Base-by-base conservation (phyloP, 108 stramenopile genomes). In the Skeletonema grethae region DNA sequence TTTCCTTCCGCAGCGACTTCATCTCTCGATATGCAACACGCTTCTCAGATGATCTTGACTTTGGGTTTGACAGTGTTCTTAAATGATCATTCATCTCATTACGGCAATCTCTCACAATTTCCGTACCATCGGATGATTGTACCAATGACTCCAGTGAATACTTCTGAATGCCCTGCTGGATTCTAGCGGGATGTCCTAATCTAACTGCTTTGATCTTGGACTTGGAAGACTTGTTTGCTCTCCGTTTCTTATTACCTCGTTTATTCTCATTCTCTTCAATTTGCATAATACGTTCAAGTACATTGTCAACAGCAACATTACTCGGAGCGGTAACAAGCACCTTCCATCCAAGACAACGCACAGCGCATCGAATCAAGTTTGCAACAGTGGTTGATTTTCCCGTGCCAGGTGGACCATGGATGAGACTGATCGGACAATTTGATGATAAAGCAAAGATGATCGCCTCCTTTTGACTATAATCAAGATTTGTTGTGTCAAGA, bases 231-330 rank as follows among this genome's bases (percentile, higher is more conserved):
- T 64, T 74, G 30, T 50, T 48, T 57, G 38, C 36, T 57, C 65
- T 71, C 32, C 65, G 43, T 65, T 66, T 61, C 63, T 66, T 61
- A 38, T 25, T 41, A 7, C 35, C 25, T 15, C 36, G 38, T 45
- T 35, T 58, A 35, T 65, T 65, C 34, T 73, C 72, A 38, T 65
- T 64, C 28, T 74, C 74, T 28, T 53, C 50, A 22, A 79, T n/a
- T 30, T 25, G 29, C 48, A 88, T 94, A 12, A 99, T 80, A 4
- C 96, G 86, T 72, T 97, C 93, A 46, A 98, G 71, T 7, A 99
- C 76, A 75, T 98, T 98, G 73, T 99, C 99, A 5, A 99, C 98
- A 7, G 98, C 98, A 28, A 99, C 96, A 87, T 99, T 99, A 63
- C 95, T 97, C n/a, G 98, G 98, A 50, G 98, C 98, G 20, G 95